phyloP scores from a whole-genome alignment of 257 asterid species.

The Lantana camara region DNA sequence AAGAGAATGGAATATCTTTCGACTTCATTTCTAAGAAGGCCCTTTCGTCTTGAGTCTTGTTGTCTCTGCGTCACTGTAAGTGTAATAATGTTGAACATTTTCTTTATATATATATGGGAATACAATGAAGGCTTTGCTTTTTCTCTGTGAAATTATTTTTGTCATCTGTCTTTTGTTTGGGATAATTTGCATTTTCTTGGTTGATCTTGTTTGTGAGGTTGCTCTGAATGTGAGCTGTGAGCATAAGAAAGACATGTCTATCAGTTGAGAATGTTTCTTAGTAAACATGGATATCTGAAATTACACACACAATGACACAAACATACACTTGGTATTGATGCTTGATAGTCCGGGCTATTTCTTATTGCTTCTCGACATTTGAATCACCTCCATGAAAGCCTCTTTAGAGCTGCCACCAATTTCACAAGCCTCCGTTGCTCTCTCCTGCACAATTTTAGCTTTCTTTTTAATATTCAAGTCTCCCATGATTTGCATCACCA shows the following conservation, averaged over 20 bases:
- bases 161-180: too few relatives aligned
- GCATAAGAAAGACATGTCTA: not conserved
- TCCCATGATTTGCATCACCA: conserved; percentile 34
- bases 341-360: conserved; percentile 9
- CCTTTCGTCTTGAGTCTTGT: conserved; percentile 28
- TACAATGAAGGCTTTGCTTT: too few relatives aligned
- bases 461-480: conserved; percentile 25
- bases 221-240: too few relatives aligned
- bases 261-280: not conserved
- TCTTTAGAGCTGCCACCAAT: conserved; percentile 36
- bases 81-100: too few relatives aligned
- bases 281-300: not conserved
- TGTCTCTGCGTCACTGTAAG: too few relatives aligned
- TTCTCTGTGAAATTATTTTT: too few relatives aligned
- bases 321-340: not conserved
- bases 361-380: conserved; percentile 10
- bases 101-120: too few relatives aligned
- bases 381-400: conserved; percentile 21
- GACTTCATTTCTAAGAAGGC: conserved; percentile 68
- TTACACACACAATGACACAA: not conserved
- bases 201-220: too few relatives aligned
- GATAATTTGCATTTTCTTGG: too few relatives aligned
- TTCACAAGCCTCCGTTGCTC: conserved; percentile 33
- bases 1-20: conserved; percentile 75
- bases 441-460: conserved; percentile 36